phyloP scores from a whole-genome alignment of 2,329 filamentous ascomycete genomes.

The Talaromyces verruculosus region DNA sequence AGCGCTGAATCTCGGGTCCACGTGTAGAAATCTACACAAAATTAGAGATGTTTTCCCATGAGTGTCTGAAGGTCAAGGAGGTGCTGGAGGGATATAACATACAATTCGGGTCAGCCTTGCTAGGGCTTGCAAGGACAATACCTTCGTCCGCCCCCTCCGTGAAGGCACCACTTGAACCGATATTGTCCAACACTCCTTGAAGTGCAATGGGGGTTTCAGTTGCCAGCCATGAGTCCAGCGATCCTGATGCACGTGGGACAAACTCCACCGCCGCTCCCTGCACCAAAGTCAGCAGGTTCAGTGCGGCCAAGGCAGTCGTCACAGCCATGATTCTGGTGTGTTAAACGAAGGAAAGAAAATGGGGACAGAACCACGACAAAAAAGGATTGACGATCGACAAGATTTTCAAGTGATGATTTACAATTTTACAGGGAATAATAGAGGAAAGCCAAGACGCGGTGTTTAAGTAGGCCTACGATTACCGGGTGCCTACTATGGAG shows the following conservation, averaged over 20 bases:
- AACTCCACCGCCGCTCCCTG: conserved; percentile 8
- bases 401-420: background rate
- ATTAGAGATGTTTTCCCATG: background rate
- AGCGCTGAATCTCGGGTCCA: conserved; percentile 78
- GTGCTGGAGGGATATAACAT: conserved; percentile 24
- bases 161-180: conserved; percentile 53
- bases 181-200: conserved; percentile 57
- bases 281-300: conserved; percentile 22
- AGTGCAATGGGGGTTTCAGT: conserved; percentile 52
- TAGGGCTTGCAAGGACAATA: conserved; percentile 59
- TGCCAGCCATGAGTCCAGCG: conserved; percentile 42
- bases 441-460: background rate
- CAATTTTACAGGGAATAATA: background rate
- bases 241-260: conserved; percentile 22
- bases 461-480: background rate
- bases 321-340: background rate
- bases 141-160: conserved; percentile 52
- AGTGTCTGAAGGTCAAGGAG: background rate
- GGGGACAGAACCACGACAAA: background rate
- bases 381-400: background rate
- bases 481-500: background rate
- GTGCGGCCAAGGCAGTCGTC: conserved; percentile 9
- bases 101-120: conserved; percentile 56
- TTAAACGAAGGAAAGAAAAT: background rate
- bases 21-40: conserved; percentile 65